Percentiles rank a stretch among this genome's conserved stretches.
Evolutionary conservation across 2,329 filamentous ascomycete species (phyloP).

Genomic region (Xylaria sp.): DNA sequence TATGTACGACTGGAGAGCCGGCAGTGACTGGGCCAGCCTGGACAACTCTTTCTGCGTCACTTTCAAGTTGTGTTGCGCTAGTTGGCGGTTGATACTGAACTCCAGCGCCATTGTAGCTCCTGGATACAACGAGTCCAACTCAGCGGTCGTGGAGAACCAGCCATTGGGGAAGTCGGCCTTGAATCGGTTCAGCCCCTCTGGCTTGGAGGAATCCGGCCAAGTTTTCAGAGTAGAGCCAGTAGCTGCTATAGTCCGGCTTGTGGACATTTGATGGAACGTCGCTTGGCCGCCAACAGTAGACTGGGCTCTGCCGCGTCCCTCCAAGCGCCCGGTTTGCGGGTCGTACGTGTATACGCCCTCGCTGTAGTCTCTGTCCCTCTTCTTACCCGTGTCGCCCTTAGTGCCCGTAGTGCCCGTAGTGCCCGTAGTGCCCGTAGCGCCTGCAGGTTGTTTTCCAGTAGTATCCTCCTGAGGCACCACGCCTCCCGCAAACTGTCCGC

Average conservation of each 20-base stretch:
- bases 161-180: not conserved
- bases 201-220: not conserved
- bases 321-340: not conserved
- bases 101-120: conserved; percentile 13
- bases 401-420: too few species aligned
- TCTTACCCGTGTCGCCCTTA: too few species aligned
- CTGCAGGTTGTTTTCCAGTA: not conserved
- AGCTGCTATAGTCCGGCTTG: not conserved
- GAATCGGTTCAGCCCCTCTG: not conserved
- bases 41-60: not conserved
- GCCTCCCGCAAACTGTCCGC: conserved; percentile 38
- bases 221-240: not conserved
- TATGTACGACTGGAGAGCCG: not conserved
- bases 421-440: too few species aligned
- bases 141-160: not conserved
- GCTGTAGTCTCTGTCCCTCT: not conserved
- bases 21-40: not conserved
- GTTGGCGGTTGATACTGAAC: conserved; percentile 29
- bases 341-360: not conserved
- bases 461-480: not conserved
- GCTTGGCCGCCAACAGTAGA: not conserved
- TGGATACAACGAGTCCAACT: not conserved
- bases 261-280: not conserved
- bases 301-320: not conserved
- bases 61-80: not conserved